These are phyloP conservation scores for Acer campestre DNA, from an alignment of 345 rosid genomes.

Conservation along the genomic window DNA sequence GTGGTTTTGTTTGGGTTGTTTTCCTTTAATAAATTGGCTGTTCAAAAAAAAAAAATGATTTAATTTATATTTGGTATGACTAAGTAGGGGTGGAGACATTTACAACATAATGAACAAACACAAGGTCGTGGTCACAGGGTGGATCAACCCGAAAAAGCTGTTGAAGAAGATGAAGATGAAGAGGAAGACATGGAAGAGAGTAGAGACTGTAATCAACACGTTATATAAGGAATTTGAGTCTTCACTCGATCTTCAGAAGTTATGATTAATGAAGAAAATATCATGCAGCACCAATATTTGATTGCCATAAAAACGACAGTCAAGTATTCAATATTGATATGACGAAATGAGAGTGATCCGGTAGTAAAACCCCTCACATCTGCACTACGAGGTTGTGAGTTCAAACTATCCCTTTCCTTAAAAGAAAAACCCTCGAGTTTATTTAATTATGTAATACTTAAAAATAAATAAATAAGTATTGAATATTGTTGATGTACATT, in stretches of 20 bases:
- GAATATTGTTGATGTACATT: slow-evolving; percentile 32
- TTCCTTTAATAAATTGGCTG: too few relatives aligned
- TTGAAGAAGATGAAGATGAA: slow-evolving; percentile 71
- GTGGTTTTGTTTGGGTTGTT: too few relatives aligned
- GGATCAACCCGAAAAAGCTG: slow-evolving; percentile 55
- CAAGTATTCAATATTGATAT: slow-evolving; percentile 16
- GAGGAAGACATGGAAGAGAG: slow-evolving; percentile 65
- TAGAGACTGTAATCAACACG: slow-evolving; percentile 38
- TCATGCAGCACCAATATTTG: neutral
- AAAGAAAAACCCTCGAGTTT: too few relatives aligned
- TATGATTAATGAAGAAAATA: neutral
- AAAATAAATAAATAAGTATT: too few relatives aligned
- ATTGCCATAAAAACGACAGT: slow-evolving; percentile 21
- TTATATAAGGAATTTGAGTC: slow-evolving; percentile 24
- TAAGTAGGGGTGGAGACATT: slow-evolving; percentile 67
- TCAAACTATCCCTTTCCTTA: too few relatives aligned
- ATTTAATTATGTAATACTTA: too few relatives aligned
- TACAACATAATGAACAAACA: slow-evolving; percentile 67
- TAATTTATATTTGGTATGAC: neutral
- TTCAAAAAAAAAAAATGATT: too few relatives aligned
- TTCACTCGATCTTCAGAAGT: neutral
- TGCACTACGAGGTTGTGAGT: too few relatives aligned
- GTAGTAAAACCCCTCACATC: too few relatives aligned
- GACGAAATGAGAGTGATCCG: too few relatives aligned
- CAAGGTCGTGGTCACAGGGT: slow-evolving; percentile 57